Conservation (phyloP, 441 rosid species). For the Dalechampia spathulata region DNA sequence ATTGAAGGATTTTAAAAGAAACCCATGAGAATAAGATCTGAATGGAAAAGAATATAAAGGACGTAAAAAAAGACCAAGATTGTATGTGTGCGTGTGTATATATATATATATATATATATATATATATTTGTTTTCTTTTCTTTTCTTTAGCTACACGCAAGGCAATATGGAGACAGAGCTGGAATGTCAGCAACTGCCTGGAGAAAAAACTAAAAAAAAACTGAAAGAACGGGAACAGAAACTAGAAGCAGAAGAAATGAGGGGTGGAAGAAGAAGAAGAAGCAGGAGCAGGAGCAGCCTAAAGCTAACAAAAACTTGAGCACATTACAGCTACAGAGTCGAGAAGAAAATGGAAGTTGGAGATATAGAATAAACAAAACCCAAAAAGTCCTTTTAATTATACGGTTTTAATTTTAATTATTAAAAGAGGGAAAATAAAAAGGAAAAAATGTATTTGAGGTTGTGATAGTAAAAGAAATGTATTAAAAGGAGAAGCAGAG, state of each 20-base stretch:
- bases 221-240: neutral
- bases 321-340: conserved; percentile 13
- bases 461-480: conserved; percentile 16
- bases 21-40: neutral
- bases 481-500: conserved; percentile 28
- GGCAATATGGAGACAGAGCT: conserved; percentile 19
- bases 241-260: too few species aligned
- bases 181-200: conserved; percentile 21
- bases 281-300: too few species aligned
- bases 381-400: too few species aligned
- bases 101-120: too few species aligned
- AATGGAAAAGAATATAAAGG: conserved; percentile 1
- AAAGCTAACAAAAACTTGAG: conserved; percentile 10
- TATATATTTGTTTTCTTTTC: neutral
- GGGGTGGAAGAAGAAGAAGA: too few species aligned
- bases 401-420: too few species aligned
- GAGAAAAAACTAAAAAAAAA: neutral
- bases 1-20: neutral
- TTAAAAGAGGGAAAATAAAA: neutral
- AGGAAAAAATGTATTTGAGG: conserved; percentile 2
- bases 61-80: conserved; percentile 12
- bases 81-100: too few species aligned
- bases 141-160: conserved; percentile 34
- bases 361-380: too few species aligned
- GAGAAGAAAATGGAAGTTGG: neutral